Evolutionary conservation across 2,329 filamentous ascomycete genomes (phyloP), one percentile per base, ranked within the genome.

Genomic region (Neospermospora avenae): DNA sequence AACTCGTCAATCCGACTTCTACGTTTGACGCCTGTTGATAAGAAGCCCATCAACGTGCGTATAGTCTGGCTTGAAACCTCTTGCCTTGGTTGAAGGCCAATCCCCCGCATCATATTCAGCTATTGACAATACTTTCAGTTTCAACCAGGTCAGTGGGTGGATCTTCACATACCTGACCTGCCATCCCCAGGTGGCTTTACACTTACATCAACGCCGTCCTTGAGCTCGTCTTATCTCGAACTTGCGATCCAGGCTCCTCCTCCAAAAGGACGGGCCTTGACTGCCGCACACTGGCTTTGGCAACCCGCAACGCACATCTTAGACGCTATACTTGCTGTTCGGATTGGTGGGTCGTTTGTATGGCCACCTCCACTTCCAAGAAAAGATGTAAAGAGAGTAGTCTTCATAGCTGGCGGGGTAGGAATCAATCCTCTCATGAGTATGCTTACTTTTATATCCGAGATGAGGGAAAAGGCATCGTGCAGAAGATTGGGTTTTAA

Each of bases 91-190:
- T 41, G 11, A 41, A 41, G 3, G 18, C 5, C 8, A 42, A 10
- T 5, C n/a, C 16, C n/a, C n/a, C 7, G 8, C 10, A 42, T 22
- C 8, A 22, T 2, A 48, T 42, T 7, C n/a, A 34, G 18, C 16
- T 60, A 37, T 22, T 46, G 34, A 39, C 25, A 53, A 16, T 35
- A 55, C 34, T 18, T 6, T 45, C 73, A 89, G 81, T 96, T 95
- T 75, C 80, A 86, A 5, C 85, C 92, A 4, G 92, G 92, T 57
- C 92, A 96, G 78, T 96, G 91, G 90, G 81, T 96, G 58, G 92
- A 96, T 72, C 86, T 91, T 6, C 87, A 89, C 72, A 82, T 91
- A 56, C 91, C 92, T 1, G 78, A 77, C 39, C 76, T 90, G 46
- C 69, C 81, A 45, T 85, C 88, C 71, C 86, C 90, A 3, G 92